Evolutionary conservation across 129 eudicot species (phyloP), one percentile per base, ranked within the genome.

Genomic region (Kitagawia praeruptora): DNA sequence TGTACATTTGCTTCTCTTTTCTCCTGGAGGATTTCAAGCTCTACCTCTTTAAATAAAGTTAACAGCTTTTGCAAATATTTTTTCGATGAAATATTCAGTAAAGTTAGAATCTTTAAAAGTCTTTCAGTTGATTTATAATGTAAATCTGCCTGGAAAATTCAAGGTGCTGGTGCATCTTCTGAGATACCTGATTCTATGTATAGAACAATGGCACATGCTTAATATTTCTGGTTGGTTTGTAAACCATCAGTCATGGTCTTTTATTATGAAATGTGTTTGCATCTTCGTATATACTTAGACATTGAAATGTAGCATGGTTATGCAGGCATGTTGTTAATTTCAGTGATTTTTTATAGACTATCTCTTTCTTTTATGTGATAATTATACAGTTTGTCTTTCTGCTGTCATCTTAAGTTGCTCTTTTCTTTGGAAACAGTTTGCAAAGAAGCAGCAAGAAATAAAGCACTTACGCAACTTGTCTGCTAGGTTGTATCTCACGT

Each of bases 371-470:
- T 6, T 23, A 28, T 56, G 9, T 56, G 28, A 56, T 56, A 23
- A 12, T 56, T 56, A 7, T 56, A 56, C 64, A 21, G 64, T 56
- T 21, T 23, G 11, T 56, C 64, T 56, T 21, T 56, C 27, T 23
- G 64, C 27, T 56, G 64, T 13, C 28, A 21, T 56, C 10, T 23
- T 21, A 56, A 56, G 11, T 56, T 56, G 64, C 64, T 56, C 11
- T 64, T 0, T 64, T 64, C 28, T 12, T 48, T 5, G 37, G 77
- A 28, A 53, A 64, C 80, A 94, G 98, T 89, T 91, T 70, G 77
- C 90, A 66, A 82, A 84, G 84, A 85, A 88, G 41, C 88, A 87
- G 41, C 64, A 78, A 27, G 89, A 89, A 71, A 31, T 84, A 79
- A 86, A 77, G 83, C 87, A 81, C 51, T 69, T 89, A 61, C 84